These are phyloP conservation scores for Cercospora zeina DNA, from an alignment of 2,329 filamentous ascomycete genomes.

Conservation along the genomic window DNA sequence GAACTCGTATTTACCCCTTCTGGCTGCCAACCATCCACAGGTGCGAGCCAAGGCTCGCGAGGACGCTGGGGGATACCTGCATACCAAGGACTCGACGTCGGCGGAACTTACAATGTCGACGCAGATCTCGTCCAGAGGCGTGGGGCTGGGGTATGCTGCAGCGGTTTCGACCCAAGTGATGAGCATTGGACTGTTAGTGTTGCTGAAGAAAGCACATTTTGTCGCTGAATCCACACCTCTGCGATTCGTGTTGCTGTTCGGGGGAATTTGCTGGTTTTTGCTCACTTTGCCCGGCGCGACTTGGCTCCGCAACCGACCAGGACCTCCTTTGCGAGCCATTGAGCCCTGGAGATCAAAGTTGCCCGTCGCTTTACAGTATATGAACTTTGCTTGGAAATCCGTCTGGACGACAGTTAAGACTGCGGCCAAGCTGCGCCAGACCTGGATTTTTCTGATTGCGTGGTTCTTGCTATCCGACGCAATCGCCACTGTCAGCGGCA, in stretches of 20 bases:
- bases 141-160: conserved; percentile 85
- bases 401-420: conserved; percentile 74
- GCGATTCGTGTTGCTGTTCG: conserved; percentile 75
- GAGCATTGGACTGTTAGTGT: conserved; percentile 71
- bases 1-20: conserved; percentile 85
- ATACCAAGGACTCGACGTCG: conserved; percentile 43
- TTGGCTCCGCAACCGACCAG: conserved; percentile 66
- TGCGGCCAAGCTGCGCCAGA: conserved; percentile 67
- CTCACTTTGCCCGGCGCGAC: conserved; percentile 82
- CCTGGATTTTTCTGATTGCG: conserved; percentile 72
- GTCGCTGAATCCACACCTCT: conserved; percentile 75
- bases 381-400: conserved; percentile 78
- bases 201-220: conserved; percentile 55
- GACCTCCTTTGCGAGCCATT: conserved; percentile 67
- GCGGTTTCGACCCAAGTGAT: conserved; percentile 77
- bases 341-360: conserved; percentile 26
- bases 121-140: conserved; percentile 81
- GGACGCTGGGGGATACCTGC: neutral
- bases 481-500: conserved; percentile 90
- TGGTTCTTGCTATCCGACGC: conserved; percentile 95
- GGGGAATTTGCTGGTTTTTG: conserved; percentile 84
- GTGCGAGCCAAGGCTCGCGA: conserved; percentile 33
- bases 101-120: conserved; percentile 76
- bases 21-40: conserved; percentile 76
- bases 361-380: conserved; percentile 58